phyloP scores from a whole-genome alignment of 1,139 yeast genomes.

The Lodderomyces pseudojiufengensis region DNA sequence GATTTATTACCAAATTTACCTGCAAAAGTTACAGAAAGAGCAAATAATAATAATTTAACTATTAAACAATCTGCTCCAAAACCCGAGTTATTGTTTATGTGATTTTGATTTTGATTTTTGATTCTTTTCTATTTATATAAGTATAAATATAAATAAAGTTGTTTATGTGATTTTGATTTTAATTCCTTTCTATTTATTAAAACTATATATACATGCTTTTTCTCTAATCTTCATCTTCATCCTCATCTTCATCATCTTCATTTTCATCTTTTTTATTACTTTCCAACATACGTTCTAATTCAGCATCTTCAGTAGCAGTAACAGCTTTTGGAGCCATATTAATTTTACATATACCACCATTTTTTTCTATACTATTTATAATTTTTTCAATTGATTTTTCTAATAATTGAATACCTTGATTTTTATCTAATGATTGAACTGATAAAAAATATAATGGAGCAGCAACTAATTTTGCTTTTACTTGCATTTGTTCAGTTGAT shows the following conservation, averaged over 20 bases:
- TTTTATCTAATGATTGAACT: slow-evolving; percentile 89
- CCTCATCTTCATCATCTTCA: slow-evolving; percentile 45
- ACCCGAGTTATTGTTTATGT: too few relatives aligned
- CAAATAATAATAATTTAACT: slow-evolving; percentile 32
- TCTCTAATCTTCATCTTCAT: slow-evolving; percentile 22
- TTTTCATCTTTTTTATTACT: slow-evolving; percentile 48
- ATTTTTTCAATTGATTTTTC: slow-evolving; percentile 78
- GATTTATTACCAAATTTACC: slow-evolving; percentile 38
- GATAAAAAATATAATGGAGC: slow-evolving; percentile 96
- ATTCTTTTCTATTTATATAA: too few relatives aligned
- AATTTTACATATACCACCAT: slow-evolving; percentile 86
- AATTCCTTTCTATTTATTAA: too few relatives aligned
- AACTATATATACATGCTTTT: too few relatives aligned
- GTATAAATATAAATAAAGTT: too few relatives aligned
- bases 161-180: too few relatives aligned
- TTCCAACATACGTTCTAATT: slow-evolving; percentile 85
- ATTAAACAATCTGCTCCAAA: slow-evolving; percentile 22
- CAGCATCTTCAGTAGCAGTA: slow-evolving; percentile 97
- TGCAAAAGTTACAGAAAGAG: slow-evolving; percentile 38
- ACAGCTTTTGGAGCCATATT: slow-evolving; percentile 99
- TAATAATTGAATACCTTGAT: slow-evolving; percentile 76
- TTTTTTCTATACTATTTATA: slow-evolving; percentile 59
- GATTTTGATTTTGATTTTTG: too few relatives aligned
- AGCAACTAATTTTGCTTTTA: slow-evolving; percentile 92
- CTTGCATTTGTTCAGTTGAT: slow-evolving; percentile 78